Evolutionary conservation across 441 rosid species (phyloP).

Genomic region (Euphorbia neoarborescens): DNA sequence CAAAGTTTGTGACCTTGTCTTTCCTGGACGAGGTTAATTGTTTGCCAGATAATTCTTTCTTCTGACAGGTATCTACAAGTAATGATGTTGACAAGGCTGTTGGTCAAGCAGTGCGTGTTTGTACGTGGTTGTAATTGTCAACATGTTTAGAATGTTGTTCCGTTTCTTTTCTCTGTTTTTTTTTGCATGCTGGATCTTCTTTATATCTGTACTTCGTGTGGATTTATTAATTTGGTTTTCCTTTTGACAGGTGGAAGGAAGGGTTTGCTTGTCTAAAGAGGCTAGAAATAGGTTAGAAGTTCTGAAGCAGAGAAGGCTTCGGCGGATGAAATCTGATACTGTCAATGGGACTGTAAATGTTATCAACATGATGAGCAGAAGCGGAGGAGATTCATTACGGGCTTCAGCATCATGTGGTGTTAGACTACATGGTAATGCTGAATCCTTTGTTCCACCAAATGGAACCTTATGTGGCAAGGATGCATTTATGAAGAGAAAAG

Average conservation of each 20-base stretch:
- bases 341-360: constrained; percentile 35
- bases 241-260: constrained; percentile 79
- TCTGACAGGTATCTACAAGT: not conserved
- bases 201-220: not conserved
- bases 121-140: not conserved
- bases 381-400: constrained; percentile 80
- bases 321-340: constrained; percentile 52
- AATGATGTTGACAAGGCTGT: not conserved
- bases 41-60: not conserved
- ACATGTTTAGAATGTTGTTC: not conserved
- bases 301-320: constrained; percentile 79
- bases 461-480: constrained; percentile 39
- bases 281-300: constrained; percentile 62
- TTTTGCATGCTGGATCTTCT: not conserved
- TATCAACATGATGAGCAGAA: constrained; percentile 51
- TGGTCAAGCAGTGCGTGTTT: not conserved
- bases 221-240: not conserved
- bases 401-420: constrained; percentile 73
- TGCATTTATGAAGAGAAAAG: constrained; percentile 48
- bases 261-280: constrained; percentile 64
- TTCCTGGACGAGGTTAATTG: not conserved
- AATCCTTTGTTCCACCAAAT: constrained; percentile 30
- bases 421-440: constrained; percentile 47
- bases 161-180: not conserved
- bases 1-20: not conserved